A percentile compares a stretch with the other conserved stretches of the same genome.
phyloP scores from a whole-genome alignment of 306 rosid genomes.

The Geum urbanum region DNA sequence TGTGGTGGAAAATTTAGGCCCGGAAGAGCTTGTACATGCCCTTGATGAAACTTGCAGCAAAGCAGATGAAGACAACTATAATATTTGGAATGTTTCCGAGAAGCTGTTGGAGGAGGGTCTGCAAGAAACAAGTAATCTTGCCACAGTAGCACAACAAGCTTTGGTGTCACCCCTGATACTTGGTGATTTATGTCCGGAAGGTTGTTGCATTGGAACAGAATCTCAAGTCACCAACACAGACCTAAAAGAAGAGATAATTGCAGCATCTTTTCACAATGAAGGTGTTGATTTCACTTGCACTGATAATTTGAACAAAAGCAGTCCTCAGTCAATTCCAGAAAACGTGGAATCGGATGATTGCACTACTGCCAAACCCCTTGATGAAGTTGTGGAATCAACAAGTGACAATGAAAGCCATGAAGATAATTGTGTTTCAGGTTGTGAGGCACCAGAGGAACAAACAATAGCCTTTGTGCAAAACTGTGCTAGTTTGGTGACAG shows the following conservation, averaged over 20 bases:
- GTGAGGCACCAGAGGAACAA: slow-evolving; percentile 28
- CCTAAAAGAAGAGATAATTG: slow-evolving; percentile 8
- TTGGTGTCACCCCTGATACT: not conserved
- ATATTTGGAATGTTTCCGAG: not conserved
- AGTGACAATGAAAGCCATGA: slow-evolving; percentile 15
- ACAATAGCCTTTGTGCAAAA: slow-evolving; percentile 14
- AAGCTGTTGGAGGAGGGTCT: slow-evolving; percentile 24
- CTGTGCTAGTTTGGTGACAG: not conserved
- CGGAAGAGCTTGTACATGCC: slow-evolving; percentile 12
- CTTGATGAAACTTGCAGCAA: slow-evolving; percentile 5
- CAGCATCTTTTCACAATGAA: slow-evolving; percentile 15
- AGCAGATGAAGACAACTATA: slow-evolving; percentile 1
- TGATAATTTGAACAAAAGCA: not conserved
- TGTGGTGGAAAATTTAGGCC: slow-evolving; percentile 21
- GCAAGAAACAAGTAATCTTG: slow-evolving; percentile 1
- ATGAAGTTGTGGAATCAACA: slow-evolving; percentile 21
- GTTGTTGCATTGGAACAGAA: not conserved
- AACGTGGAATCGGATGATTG: not conserved
- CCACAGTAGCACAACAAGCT: not conserved
- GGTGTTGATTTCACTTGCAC: slow-evolving; percentile 10
- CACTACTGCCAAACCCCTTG: not conserved
- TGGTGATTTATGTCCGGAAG: not conserved
- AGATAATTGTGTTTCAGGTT: slow-evolving; percentile 27
- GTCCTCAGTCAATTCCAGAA: slow-evolving; percentile 13
- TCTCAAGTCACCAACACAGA: slow-evolving; percentile 4